phyloP scores from a whole-genome alignment of 2,329 filamentous ascomycete genomes.

The Penicillium sp. region DNA sequence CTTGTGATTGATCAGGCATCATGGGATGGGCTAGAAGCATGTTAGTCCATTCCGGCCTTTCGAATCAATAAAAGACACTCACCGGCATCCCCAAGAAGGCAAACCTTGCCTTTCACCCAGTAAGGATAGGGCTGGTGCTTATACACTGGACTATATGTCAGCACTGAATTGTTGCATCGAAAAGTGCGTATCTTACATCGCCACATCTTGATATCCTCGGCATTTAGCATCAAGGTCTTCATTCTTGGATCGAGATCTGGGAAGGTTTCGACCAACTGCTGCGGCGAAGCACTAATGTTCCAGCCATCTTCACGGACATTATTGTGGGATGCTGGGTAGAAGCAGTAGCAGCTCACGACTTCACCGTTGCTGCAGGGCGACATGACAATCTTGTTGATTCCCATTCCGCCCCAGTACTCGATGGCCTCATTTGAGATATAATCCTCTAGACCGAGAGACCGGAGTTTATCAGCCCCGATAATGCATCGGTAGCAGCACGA shows the following conservation, averaged over 20 bases:
- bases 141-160: conserved; percentile 15
- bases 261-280: conserved; percentile 24
- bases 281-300: conserved; percentile 19
- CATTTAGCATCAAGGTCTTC: conserved; percentile 20
- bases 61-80: background rate
- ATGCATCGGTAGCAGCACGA: conserved; percentile 36
- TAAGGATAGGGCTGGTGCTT: conserved; percentile 27
- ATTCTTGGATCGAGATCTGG: conserved; percentile 21
- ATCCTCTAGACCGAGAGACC: conserved; percentile 24
- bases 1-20: conserved; percentile 32
- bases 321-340: conserved; percentile 27
- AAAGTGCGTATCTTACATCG: conserved; percentile 10
- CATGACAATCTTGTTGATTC: conserved; percentile 41
- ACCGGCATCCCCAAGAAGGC: conserved; percentile 31
- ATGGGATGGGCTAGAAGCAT: conserved; percentile 27
- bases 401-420: conserved; percentile 35
- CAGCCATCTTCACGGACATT: conserved; percentile 24
- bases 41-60: too few species aligned
- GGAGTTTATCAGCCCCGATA: conserved; percentile 23
- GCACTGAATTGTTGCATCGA: background rate
- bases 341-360: conserved; percentile 41
- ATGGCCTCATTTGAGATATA: conserved; percentile 33
- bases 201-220: conserved; percentile 27
- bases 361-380: conserved; percentile 39
- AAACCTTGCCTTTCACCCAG: conserved; percentile 27